Conservation (phyloP, 2,329 filamentous ascomycete species). For the Neofusicoccum kwambonambiense region DNA sequence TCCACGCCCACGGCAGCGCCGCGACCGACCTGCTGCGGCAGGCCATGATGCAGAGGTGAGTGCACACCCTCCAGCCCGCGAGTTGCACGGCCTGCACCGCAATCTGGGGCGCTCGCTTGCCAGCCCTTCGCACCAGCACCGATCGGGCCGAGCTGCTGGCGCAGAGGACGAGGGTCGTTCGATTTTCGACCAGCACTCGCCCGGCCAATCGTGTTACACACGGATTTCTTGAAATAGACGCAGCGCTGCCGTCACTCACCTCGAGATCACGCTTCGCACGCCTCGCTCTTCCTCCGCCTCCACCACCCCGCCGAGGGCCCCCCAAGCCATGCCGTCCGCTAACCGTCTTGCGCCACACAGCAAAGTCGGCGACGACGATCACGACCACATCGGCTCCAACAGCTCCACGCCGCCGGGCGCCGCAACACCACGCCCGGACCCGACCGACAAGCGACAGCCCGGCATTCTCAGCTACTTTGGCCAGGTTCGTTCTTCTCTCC, state of each 20-base stretch:
- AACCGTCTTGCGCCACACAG: constrained; percentile 37
- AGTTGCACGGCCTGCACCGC: background rate
- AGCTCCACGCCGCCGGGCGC: constrained; percentile 87
- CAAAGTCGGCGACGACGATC: constrained; percentile 58
- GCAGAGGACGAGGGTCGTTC: constrained; percentile 20
- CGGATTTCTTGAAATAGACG: constrained; percentile 28
- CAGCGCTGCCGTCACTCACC: constrained; percentile 16
- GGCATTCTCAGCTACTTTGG: constrained; percentile 93
- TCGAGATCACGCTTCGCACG: constrained; percentile 11
- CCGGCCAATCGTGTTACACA: constrained; percentile 29
- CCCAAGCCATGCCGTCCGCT: constrained; percentile 29
- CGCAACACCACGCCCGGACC: constrained; percentile 90
- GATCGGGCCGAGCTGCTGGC: constrained; percentile 20
- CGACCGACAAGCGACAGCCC: constrained; percentile 89
- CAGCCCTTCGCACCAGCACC: constrained; percentile 16
- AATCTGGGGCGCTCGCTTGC: constrained; percentile 6
- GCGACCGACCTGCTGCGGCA: constrained; percentile 60
- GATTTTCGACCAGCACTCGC: constrained; percentile 21
- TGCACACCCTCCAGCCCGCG: constrained; percentile 21
- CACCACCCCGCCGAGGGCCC: constrained; percentile 17
- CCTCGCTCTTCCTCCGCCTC: constrained; percentile 2
- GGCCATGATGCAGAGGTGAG: constrained; percentile 59
- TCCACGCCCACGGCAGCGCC: constrained; percentile 44
- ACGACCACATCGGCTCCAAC: constrained; percentile 74
- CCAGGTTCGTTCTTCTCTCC: constrained; percentile 87